Evolutionary conservation across 148 eudicot species (phyloP).

Genomic region (Mesembryanthemum crystallinum): DNA sequence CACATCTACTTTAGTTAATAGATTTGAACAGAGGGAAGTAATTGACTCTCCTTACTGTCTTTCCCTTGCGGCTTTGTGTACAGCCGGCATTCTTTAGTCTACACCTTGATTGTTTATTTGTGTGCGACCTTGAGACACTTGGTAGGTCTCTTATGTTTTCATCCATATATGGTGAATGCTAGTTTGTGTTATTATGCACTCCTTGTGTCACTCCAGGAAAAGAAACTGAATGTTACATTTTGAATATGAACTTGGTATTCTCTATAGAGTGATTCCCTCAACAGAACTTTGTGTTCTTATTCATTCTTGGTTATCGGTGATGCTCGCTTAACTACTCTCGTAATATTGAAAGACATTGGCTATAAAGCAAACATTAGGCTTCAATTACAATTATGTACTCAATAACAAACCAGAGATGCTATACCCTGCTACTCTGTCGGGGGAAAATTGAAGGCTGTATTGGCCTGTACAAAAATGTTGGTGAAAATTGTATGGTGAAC

Average conservation of each 20-base stretch:
- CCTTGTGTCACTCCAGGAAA: not conserved
- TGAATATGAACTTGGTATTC: no score
- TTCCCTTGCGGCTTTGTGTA: no score
- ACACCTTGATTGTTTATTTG: no score
- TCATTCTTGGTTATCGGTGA: not conserved
- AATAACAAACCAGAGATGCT: slow-evolving; percentile 5
- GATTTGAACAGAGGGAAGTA: no score
- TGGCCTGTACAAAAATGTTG: slow-evolving; percentile 16
- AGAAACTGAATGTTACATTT: no score
- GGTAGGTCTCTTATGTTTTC: not conserved
- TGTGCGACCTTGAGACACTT: not conserved
- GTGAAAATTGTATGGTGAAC: not conserved
- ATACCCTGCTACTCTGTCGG: not conserved
- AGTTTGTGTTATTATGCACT: not conserved
- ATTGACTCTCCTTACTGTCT: no score
- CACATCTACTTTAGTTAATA: no score
- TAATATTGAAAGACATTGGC: not conserved
- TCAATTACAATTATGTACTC: slow-evolving; percentile 8
- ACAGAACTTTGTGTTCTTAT: no score
- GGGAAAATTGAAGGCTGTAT: slow-evolving; percentile 10
- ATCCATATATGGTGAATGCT: not conserved
- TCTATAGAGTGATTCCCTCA: not conserved
- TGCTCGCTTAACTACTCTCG: not conserved
- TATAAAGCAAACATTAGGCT: not conserved
- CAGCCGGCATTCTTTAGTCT: no score